These are phyloP conservation scores for Fraxinus dipetala DNA, from an alignment of 305 asterid genomes.

Conservation along the genomic window DNA sequence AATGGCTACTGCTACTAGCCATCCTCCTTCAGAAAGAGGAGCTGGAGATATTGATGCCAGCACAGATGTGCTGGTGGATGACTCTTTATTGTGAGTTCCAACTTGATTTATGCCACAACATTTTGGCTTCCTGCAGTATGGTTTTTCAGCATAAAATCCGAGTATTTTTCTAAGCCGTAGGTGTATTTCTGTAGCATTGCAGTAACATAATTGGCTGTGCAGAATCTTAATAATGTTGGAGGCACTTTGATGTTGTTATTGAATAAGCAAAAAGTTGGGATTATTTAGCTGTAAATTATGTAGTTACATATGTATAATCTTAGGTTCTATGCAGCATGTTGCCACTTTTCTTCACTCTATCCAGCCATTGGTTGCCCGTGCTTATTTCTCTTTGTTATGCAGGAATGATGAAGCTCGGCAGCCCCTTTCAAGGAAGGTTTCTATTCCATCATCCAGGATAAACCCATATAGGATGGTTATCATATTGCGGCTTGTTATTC, in stretches of 20 bases:
- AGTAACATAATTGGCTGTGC: slow-evolving; percentile 6
- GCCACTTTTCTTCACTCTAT: slow-evolving; percentile 4
- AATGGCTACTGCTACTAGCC: slow-evolving; percentile 72
- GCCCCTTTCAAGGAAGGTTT: slow-evolving; percentile 97
- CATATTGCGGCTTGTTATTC: slow-evolving; percentile 80
- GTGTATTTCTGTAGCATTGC: not conserved
- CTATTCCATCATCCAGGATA: slow-evolving; percentile 91
- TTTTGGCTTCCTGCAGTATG: not conserved
- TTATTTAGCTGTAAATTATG: not conserved
- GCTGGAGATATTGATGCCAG: slow-evolving; percentile 85
- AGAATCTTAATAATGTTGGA: slow-evolving; percentile 8
- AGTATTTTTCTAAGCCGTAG: not conserved
- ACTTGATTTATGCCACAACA: not conserved
- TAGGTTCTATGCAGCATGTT: not conserved
- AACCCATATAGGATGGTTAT: slow-evolving; percentile 98
- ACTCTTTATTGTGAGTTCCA: slow-evolving; percentile 72
- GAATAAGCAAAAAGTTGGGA: not conserved
- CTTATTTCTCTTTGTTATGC: slow-evolving; percentile 32
- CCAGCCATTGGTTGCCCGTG: slow-evolving; percentile 8
- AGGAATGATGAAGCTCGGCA: slow-evolving; percentile 99
- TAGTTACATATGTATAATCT: not conserved
- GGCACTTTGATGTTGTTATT: not conserved
- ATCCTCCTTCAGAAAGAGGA: slow-evolving; percentile 95
- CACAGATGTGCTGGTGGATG: slow-evolving; percentile 87
- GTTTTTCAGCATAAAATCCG: slow-evolving; percentile 8